Conservation (phyloP, 2,329 filamentous ascomycete species). For the Periconia sp. region DNA sequence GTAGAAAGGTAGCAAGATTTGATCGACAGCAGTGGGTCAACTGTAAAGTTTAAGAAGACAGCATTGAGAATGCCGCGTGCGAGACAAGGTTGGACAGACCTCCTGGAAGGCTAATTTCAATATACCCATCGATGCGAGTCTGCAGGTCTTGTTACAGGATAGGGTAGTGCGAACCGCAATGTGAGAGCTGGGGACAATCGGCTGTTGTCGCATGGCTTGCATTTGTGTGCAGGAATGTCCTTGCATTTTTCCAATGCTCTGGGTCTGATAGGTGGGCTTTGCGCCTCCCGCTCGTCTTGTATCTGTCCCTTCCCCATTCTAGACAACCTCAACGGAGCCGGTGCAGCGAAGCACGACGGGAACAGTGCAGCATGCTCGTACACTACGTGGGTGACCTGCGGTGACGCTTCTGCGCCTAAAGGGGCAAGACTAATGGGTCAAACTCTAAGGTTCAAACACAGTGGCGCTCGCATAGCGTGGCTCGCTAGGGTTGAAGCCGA, state of each 20-base stretch:
- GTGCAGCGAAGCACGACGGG: no score
- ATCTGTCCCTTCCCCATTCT: neutral
- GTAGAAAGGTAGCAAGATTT: conserved; percentile 2
- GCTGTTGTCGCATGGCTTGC: conserved; percentile 14
- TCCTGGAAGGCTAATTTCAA: conserved; percentile 13
- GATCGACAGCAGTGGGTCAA: conserved; percentile 9
- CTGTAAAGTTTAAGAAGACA: conserved; percentile 12
- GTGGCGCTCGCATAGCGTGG: neutral
- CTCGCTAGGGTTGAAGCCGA: neutral
- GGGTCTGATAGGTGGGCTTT: neutral
- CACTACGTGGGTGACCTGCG: no score
- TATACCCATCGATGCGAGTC: conserved; percentile 12
- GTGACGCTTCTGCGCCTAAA: no score
- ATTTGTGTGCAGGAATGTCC: neutral
- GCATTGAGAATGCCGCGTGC: neutral
- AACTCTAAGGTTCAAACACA: conserved; percentile 3
- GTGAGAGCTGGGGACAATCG: conserved; percentile 10
- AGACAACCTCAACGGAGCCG: no score
- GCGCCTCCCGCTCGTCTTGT: neutral
- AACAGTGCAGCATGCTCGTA: no score
- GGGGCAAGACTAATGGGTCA: no score
- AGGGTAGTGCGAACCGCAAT: conserved; percentile 9
- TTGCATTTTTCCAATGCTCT: neutral
- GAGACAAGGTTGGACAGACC: neutral
- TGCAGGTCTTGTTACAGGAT: conserved; percentile 17